phyloP scores from a whole-genome alignment of 352 stramenopile genomes.

The Pythium scleroteichum region DNA sequence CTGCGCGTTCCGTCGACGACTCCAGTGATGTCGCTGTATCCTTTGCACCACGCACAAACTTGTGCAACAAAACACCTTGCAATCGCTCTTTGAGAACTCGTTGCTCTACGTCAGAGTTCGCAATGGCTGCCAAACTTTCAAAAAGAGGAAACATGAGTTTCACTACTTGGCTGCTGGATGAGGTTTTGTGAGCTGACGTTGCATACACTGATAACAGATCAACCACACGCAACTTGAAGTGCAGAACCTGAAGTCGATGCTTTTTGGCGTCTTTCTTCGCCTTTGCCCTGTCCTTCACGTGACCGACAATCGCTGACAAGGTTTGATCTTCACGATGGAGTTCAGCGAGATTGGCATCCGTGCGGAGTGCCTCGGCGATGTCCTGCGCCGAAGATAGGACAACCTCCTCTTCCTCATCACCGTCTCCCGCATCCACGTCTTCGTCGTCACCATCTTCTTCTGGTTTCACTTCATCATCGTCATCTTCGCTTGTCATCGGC shows the following conservation, averaged over 20 bases:
- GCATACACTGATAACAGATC: slow-evolving; percentile 80
- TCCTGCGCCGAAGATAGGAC: slow-evolving; percentile 56
- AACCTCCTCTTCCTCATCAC: slow-evolving; percentile 54
- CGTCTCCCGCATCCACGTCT: slow-evolving; percentile 45
- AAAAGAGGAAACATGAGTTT: slow-evolving; percentile 67
- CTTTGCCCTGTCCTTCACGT: slow-evolving; percentile 72
- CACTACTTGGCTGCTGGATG: slow-evolving; percentile 29
- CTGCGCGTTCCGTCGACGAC: slow-evolving; percentile 16
- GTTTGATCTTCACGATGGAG: slow-evolving; percentile 80
- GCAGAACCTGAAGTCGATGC: slow-evolving; percentile 62
- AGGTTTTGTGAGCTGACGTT: slow-evolving; percentile 19
- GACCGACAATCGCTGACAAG: slow-evolving; percentile 75
- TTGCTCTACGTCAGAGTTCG: slow-evolving; percentile 62
- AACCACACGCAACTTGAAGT: slow-evolving; percentile 86
- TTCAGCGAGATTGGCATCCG: slow-evolving; percentile 60
- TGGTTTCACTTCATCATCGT: slow-evolving; percentile 40
- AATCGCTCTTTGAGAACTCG: slow-evolving; percentile 75
- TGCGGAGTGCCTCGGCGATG: slow-evolving; percentile 66
- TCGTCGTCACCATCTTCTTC: slow-evolving; percentile 41
- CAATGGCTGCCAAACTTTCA: slow-evolving; percentile 47
- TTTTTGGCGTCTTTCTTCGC: slow-evolving; percentile 79
- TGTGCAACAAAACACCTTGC: slow-evolving; percentile 65
- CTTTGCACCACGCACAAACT: slow-evolving; percentile 56
- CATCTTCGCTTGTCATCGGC: slow-evolving; percentile 33
- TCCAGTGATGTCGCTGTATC: slow-evolving; percentile 37